These are phyloP conservation scores for Berkeleyomyces basicola DNA, from an alignment of 2,329 filamentous ascomycete genomes.

Conservation along the genomic window DNA sequence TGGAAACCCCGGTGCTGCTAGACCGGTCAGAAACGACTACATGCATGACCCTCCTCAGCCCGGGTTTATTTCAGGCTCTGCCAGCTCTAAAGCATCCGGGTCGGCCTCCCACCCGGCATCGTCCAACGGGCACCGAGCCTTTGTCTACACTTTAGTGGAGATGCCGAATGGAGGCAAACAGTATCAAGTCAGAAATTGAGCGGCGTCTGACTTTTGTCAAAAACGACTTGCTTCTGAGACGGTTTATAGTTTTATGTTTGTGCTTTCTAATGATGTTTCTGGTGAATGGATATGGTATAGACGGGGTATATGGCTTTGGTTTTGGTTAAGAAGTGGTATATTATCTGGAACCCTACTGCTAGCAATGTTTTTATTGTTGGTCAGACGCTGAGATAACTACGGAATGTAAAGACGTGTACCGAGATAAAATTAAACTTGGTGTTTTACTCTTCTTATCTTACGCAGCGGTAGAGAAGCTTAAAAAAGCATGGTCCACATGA, in stretches of 20 bases:
- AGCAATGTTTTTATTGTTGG: not conserved
- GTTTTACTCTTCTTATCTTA: not conserved
- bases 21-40: not conserved
- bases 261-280: not conserved
- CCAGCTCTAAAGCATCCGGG: not conserved
- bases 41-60: not conserved
- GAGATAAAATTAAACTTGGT: not conserved
- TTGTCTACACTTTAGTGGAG: conserved; percentile 4
- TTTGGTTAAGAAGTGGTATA: not conserved
- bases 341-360: not conserved
- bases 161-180: conserved; percentile 2
- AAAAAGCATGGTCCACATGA: not conserved
- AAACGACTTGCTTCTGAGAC: not conserved
- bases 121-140: not conserved
- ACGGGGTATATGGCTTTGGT: not conserved
- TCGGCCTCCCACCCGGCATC: not conserved
- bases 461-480: not conserved
- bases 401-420: not conserved
- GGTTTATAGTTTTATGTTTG: not conserved
- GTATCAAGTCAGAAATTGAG: conserved; percentile 5
- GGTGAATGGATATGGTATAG: not conserved
- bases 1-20: not conserved
- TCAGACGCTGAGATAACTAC: no score
- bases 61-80: not conserved
- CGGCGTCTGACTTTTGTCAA: not conserved